phyloP scores from a whole-genome alignment of 1,284 basidiomycete species.

The Cryptococcus hybrid region DNA sequence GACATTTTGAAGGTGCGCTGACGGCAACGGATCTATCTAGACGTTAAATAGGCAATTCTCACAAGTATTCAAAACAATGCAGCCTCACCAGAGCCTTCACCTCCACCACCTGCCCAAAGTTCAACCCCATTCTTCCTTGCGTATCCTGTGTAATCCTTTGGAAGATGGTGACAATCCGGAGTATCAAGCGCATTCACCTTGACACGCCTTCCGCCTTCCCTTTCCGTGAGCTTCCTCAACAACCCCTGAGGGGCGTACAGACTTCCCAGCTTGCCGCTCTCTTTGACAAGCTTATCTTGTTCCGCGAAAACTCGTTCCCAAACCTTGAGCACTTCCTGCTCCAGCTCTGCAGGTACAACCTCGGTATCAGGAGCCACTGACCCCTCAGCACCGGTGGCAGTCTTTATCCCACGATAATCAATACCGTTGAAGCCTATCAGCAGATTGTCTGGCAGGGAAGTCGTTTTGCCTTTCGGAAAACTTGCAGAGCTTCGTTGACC shows the following conservation, averaged over 20 bases:
- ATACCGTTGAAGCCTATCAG: constrained; percentile 44
- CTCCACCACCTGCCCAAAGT: constrained; percentile 48
- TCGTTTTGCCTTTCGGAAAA: constrained; percentile 28
- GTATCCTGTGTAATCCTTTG: constrained; percentile 37
- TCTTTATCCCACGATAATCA: constrained; percentile 39
- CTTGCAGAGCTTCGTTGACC: constrained; percentile 24
- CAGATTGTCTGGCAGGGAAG: constrained; percentile 34
- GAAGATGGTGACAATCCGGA: constrained; percentile 47
- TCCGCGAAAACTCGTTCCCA: background rate
- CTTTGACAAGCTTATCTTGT: background rate
- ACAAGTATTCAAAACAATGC: background rate
- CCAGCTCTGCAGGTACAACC: constrained; percentile 10
- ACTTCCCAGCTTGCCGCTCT: constrained; percentile 24
- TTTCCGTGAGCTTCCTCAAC: constrained; percentile 17
- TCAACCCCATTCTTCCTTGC: constrained; percentile 38
- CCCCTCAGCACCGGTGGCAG: constrained; percentile 7
- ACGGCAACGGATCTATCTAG: constrained; percentile 42
- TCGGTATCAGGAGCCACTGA: constrained; percentile 12
- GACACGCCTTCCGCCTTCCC: constrained; percentile 2
- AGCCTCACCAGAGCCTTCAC: constrained; percentile 43
- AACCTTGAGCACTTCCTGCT: constrained; percentile 13
- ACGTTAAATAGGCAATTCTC: background rate
- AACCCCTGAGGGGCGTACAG: constrained; percentile 29
- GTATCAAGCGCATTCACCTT: constrained; percentile 44
- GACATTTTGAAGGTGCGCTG: constrained; percentile 46